These are phyloP conservation scores for Typha latifolia DNA, from an alignment of 176 grass and related monocot genomes.

Conservation along the genomic window DNA sequence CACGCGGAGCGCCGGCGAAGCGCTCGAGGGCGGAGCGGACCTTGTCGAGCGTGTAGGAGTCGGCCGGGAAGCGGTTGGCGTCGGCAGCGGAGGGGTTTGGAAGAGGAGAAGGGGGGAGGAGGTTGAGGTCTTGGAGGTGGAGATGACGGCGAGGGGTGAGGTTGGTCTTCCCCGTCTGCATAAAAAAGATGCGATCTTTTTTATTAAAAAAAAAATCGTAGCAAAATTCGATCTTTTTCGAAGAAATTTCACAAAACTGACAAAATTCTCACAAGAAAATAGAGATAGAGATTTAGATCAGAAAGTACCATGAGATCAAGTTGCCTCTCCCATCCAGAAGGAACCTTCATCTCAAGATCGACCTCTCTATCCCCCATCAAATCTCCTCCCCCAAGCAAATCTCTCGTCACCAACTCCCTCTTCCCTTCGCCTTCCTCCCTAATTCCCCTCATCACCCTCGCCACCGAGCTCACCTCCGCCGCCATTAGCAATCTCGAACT, in stretches of 20 bases:
- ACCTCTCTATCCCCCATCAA: constrained; percentile 23
- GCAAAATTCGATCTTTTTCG: too few species aligned
- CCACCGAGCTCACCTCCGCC: constrained; percentile 39
- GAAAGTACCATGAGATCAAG: constrained; percentile 34
- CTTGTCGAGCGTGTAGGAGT: constrained; percentile 40
- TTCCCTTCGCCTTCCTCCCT: constrained; percentile 13
- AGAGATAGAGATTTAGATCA: not conserved
- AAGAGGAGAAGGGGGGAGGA: not conserved
- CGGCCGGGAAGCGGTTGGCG: constrained; percentile 26
- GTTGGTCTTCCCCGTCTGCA: constrained; percentile 39
- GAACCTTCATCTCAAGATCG: constrained; percentile 41
- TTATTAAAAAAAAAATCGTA: too few species aligned
- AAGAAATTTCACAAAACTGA: not conserved
- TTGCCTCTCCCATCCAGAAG: constrained; percentile 38
- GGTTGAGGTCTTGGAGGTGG: not conserved
- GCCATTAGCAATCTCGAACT: constrained; percentile 8
- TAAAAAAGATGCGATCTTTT: too few species aligned
- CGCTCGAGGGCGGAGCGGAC: constrained; percentile 41
- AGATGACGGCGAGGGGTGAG: not conserved
- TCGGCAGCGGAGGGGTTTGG: constrained; percentile 5
- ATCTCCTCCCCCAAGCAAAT: constrained; percentile 33
- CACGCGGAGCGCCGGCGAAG: not conserved
- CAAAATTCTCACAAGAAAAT: not conserved
- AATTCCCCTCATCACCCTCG: constrained; percentile 30
- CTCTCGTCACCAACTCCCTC: constrained; percentile 51